These are phyloP conservation scores for Trifolium repens DNA, from an alignment of 306 rosid species.

Conservation along the genomic window DNA sequence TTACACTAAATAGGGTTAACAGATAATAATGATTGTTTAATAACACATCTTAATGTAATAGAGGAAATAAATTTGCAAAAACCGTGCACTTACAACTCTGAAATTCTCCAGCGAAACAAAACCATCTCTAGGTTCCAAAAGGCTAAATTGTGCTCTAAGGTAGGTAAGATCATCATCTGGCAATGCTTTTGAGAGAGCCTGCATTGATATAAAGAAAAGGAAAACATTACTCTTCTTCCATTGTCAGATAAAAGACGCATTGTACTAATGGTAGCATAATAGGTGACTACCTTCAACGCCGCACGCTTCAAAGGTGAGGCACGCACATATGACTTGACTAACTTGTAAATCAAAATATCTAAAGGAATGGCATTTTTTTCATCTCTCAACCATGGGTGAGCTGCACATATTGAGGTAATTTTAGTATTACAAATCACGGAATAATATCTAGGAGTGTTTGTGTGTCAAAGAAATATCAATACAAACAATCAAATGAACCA, in stretches of 20 bases:
- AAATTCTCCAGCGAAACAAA: conserved; percentile 71
- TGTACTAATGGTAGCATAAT: conserved; percentile 30
- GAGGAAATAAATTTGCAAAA: conserved; percentile 27
- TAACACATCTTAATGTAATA: conserved; percentile 14
- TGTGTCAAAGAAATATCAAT: conserved; percentile 11
- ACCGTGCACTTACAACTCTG: conserved; percentile 64
- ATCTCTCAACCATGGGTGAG: conserved; percentile 93
- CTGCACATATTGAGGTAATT: conserved; percentile 61
- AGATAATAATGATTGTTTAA: conserved; percentile 13
- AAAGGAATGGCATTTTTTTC: conserved; percentile 68
- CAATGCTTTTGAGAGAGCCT: conserved; percentile 92
- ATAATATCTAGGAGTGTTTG: conserved; percentile 22
- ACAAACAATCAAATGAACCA: conserved; percentile 44
- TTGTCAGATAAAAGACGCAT: conserved; percentile 21
- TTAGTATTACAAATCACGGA: conserved; percentile 30
- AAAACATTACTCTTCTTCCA: conserved; percentile 31
- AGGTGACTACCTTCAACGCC: conserved; percentile 72
- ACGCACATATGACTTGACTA: conserved; percentile 75
- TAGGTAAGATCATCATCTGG: conserved; percentile 81
- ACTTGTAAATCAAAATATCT: conserved; percentile 81
- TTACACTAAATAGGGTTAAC: conserved; percentile 11
- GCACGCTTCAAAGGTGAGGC: conserved; percentile 85
- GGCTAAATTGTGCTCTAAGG: conserved; percentile 79
- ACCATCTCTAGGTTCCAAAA: conserved; percentile 82
- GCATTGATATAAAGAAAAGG: conserved; percentile 41